Evolutionary conservation across 2,329 filamentous ascomycete genomes (phyloP).

Genomic region (Penicillium decumbens): DNA sequence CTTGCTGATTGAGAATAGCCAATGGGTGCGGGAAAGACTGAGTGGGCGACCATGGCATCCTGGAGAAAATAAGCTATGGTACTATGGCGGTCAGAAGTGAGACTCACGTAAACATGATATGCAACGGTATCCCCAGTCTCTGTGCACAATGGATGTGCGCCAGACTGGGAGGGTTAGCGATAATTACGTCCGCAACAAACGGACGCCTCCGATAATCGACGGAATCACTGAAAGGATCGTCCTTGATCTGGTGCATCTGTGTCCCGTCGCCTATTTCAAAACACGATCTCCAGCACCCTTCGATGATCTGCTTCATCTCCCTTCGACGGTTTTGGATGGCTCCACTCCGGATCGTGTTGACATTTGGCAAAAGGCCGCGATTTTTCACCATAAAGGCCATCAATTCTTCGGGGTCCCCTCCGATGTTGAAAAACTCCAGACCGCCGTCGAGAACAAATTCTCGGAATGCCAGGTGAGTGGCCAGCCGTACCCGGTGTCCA

Average conservation of each 20-base stretch:
- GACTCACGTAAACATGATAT: conserved; percentile 81
- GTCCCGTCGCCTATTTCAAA: conserved; percentile 70
- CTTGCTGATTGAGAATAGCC: conserved; percentile 72
- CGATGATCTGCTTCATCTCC: conserved; percentile 74
- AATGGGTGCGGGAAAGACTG: conserved; percentile 81
- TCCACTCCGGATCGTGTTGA: conserved; percentile 69
- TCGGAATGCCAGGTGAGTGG: conserved; percentile 66
- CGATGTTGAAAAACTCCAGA: conserved; percentile 71
- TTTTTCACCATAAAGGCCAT: conserved; percentile 93
- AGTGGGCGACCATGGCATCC: conserved; percentile 86
- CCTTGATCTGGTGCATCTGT: conserved; percentile 50
- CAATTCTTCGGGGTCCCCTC: conserved; percentile 67
- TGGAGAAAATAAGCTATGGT: conserved; percentile 18
- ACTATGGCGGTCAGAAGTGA: neutral
- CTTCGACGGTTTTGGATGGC: conserved; percentile 71
- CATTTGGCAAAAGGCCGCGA: conserved; percentile 75
- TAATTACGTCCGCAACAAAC: conserved; percentile 85
- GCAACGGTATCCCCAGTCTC: conserved; percentile 68
- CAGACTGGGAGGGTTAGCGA: conserved; percentile 76
- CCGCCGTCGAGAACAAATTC: conserved; percentile 65
- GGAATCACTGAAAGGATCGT: conserved; percentile 37
- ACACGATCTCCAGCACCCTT: conserved; percentile 82
- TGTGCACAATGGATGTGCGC: conserved; percentile 77
- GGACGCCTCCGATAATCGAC: conserved; percentile 50
- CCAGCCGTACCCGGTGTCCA: conserved; percentile 68